Conservation (phyloP, 2,329 filamentous ascomycete genomes). For the Chaetomium strumarium region DNA sequence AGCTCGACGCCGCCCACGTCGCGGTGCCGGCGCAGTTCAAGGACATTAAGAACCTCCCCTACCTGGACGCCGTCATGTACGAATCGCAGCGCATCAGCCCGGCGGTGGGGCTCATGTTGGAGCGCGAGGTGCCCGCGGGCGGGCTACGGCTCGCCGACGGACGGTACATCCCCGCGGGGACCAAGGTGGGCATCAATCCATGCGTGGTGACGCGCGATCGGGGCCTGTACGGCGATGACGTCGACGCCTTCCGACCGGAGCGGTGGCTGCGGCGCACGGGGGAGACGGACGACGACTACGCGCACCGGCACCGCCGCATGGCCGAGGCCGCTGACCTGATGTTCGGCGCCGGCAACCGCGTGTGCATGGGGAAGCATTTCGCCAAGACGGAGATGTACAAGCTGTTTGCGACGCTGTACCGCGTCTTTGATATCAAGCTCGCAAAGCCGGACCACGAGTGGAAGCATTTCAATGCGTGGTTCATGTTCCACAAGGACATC, state of each 20-base stretch:
- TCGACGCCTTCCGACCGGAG: conserved; percentile 39
- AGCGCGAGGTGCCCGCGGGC: no score
- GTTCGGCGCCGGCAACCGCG: conserved; percentile 30
- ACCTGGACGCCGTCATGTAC: no score
- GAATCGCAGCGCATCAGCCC: no score
- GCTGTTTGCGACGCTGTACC: conserved; percentile 37
- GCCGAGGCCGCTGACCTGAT: conserved; percentile 31
- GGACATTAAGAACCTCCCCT: no score
- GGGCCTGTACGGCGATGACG: conserved; percentile 33
- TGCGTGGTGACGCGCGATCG: conserved; percentile 33
- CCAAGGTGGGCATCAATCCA: conserved; percentile 31
- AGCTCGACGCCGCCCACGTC: no score
- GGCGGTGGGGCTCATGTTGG: no score
- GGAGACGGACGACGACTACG: conserved; percentile 31
- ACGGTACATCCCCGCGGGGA: neutral
- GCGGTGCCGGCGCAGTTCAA: no score
- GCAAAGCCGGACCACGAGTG: no score
- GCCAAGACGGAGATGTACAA: conserved; percentile 31
- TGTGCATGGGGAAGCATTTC: conserved; percentile 31
- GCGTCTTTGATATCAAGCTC: conserved; percentile 24
- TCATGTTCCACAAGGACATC: no score
- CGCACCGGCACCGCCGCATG: conserved; percentile 30
- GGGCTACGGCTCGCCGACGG: no score
- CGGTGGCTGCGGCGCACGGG: conserved; percentile 36
- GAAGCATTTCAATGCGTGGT: no score